Conservation (phyloP, 805 yeast species). For the Debaryomyces prosopidis region DNA sequence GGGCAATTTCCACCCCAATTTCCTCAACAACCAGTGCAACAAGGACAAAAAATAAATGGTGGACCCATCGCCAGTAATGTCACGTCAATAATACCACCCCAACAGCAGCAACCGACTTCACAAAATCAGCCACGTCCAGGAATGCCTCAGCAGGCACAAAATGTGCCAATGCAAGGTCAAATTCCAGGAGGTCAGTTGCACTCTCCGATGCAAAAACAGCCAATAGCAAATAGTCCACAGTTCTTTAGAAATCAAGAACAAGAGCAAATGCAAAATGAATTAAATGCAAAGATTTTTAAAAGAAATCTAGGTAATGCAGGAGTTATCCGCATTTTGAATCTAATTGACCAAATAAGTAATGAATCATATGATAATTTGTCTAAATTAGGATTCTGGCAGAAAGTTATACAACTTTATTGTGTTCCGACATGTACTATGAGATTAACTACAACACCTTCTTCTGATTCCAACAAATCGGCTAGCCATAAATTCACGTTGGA, state of each 20-base stretch:
- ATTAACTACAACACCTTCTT: slow-evolving; percentile 23
- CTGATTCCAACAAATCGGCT: background rate
- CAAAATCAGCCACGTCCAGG: slow-evolving; percentile 17
- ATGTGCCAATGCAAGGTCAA: slow-evolving; percentile 6
- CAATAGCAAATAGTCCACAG: slow-evolving; percentile 1
- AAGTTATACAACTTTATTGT: slow-evolving; percentile 32
- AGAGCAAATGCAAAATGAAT: slow-evolving; percentile 26
- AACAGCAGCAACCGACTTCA: slow-evolving; percentile 24
- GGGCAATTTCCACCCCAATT: slow-evolving; percentile 18
- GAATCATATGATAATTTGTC: slow-evolving; percentile 30
- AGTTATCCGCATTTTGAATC: slow-evolving; percentile 37
- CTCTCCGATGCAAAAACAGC: slow-evolving; percentile 5
- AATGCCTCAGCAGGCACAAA: slow-evolving; percentile 6
- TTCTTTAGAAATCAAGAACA: slow-evolving; percentile 5
- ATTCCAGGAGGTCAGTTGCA: slow-evolving; percentile 4
- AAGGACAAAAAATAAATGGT: slow-evolving; percentile 12
- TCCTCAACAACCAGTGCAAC: slow-evolving; percentile 11
- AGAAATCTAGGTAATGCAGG: slow-evolving; percentile 45
- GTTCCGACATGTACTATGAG: slow-evolving; percentile 31
- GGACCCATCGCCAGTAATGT: slow-evolving; percentile 14
- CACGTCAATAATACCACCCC: slow-evolving; percentile 25
- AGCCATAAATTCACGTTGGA: background rate
- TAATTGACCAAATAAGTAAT: slow-evolving; percentile 38
- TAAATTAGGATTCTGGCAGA: slow-evolving; percentile 37
- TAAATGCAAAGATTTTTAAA: slow-evolving; percentile 35